Conservation (phyloP, 148 eudicot species). For the Silene uniflora region DNA sequence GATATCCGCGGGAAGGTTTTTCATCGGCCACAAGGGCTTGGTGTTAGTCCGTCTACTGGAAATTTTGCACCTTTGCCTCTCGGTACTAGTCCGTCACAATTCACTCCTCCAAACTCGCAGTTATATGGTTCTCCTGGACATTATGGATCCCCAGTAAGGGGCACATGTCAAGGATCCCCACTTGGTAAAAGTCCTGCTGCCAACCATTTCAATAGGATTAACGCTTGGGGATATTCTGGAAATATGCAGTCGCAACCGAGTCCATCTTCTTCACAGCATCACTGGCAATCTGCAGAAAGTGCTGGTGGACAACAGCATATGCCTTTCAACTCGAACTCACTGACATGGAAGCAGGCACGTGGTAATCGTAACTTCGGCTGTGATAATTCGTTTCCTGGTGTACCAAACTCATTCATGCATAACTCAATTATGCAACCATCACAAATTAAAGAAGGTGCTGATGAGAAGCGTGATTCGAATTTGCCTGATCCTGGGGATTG, state of each 20-base stretch:
- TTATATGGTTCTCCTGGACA: conserved; percentile 80
- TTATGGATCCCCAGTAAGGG: conserved; percentile 82
- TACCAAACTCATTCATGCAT: conserved; percentile 32
- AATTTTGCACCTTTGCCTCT: conserved; percentile 84
- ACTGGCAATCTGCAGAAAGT: conserved; percentile 47
- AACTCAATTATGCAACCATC: conserved; percentile 32
- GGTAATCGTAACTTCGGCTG: conserved; percentile 36
- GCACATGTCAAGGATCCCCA: conserved; percentile 78
- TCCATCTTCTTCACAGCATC: conserved; percentile 50
- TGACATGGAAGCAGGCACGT: conserved; percentile 54
- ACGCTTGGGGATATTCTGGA: conserved; percentile 60
- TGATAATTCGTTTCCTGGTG: conserved; percentile 37
- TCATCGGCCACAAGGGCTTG: conserved; percentile 66
- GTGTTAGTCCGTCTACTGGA: conserved; percentile 72
- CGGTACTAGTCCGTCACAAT: conserved; percentile 97
- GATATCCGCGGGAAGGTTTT: conserved; percentile 61
- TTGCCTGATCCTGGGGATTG: conserved; percentile 94
- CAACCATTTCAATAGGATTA: conserved; percentile 67
- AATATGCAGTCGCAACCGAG: conserved; percentile 53
- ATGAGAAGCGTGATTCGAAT: conserved; percentile 49
- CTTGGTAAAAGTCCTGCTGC: conserved; percentile 63
- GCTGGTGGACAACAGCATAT: conserved; percentile 42
- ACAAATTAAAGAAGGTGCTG: conserved; percentile 33
- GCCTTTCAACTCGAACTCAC: conserved; percentile 42
- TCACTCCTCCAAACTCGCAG: conserved; percentile 78